Evolutionary conservation across 768 basidiomycete genomes (phyloP).

Genomic region (Suillus clintonianus): DNA sequence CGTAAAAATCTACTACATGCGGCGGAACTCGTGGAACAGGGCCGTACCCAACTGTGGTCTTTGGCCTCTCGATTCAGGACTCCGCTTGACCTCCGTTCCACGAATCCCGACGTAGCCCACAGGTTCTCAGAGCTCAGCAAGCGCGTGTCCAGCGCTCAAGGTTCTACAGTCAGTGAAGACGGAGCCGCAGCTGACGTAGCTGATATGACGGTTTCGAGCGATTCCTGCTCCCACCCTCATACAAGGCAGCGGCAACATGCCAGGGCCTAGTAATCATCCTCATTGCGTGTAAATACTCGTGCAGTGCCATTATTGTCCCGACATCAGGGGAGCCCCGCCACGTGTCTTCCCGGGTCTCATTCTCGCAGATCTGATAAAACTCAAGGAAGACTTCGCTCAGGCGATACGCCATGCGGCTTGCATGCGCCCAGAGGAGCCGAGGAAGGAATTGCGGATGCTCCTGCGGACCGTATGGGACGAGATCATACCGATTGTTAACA

Average conservation of each 20-base stretch:
- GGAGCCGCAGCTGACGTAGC: background rate
- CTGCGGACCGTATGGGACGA: conserved; percentile 2
- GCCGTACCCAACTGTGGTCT: conserved; percentile 28
- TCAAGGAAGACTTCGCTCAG: conserved; percentile 8
- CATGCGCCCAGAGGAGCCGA: conserved; percentile 16
- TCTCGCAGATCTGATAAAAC: conserved; percentile 10
- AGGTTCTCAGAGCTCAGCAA: conserved; percentile 10
- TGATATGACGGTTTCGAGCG: conserved; percentile 13
- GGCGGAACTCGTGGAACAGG: conserved; percentile 30
- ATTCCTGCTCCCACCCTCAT: conserved; percentile 16
- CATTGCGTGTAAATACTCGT: conserved; percentile 13
- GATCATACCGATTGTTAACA: background rate
- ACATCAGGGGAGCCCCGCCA: background rate
- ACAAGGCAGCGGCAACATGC: conserved; percentile 12
- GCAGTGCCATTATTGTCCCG: conserved; percentile 15
- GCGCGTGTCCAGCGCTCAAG: conserved; percentile 1
- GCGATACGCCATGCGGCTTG: conserved; percentile 7
- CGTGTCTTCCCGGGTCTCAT: conserved; percentile 19
- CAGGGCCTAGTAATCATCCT: conserved; percentile 20
- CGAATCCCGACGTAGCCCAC: conserved; percentile 3
- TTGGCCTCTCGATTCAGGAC: conserved; percentile 26
- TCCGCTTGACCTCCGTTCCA: conserved; percentile 18
- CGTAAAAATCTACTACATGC: conserved; percentile 4
- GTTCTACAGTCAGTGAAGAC: background rate
- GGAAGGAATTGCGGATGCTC: background rate